Evolutionary conservation across 352 stramenopile species (phyloP).

Genomic region (Phytophthora niederhauseri): DNA sequence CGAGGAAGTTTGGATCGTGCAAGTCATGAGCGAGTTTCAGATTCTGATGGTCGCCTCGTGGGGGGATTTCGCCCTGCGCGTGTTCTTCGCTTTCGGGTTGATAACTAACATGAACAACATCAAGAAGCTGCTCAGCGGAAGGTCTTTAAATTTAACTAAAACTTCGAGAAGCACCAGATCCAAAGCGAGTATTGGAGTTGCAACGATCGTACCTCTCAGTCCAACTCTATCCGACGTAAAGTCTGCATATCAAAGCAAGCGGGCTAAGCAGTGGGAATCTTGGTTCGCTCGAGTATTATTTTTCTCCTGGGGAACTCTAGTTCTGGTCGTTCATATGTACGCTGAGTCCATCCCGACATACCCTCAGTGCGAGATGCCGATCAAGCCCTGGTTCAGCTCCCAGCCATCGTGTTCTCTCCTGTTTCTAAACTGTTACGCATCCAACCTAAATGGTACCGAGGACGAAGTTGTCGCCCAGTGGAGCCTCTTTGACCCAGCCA

Average conservation of each 20-base stretch:
- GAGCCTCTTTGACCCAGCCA: constrained; percentile 21
- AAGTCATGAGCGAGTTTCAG: constrained; percentile 36
- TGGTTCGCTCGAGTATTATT: constrained; percentile 22
- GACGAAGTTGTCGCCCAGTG: constrained; percentile 13
- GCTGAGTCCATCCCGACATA: constrained; percentile 1
- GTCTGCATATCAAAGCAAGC: background rate
- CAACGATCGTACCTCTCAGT: background rate
- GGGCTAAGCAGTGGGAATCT: background rate
- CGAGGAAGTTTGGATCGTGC: constrained; percentile 25
- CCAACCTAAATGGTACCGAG: background rate
- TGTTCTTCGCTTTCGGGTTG: constrained; percentile 48
- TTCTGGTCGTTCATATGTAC: constrained; percentile 31
- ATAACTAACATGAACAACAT: constrained; percentile 37
- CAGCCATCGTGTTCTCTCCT: constrained; percentile 36
- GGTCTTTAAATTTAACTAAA: background rate
- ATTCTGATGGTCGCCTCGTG: constrained; percentile 46
- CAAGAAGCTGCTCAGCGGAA: constrained; percentile 33
- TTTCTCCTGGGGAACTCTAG: constrained; percentile 19
- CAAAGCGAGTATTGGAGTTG: background rate
- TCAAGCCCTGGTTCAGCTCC: constrained; percentile 36
- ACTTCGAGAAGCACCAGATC: background rate
- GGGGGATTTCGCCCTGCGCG: constrained; percentile 33
- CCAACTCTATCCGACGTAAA: background rate
- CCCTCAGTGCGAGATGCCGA: constrained; percentile 29
- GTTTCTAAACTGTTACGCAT: constrained; percentile 23